Conservation (phyloP, 2,329 filamentous ascomycete species). For the Aspergillus sergii region DNA sequence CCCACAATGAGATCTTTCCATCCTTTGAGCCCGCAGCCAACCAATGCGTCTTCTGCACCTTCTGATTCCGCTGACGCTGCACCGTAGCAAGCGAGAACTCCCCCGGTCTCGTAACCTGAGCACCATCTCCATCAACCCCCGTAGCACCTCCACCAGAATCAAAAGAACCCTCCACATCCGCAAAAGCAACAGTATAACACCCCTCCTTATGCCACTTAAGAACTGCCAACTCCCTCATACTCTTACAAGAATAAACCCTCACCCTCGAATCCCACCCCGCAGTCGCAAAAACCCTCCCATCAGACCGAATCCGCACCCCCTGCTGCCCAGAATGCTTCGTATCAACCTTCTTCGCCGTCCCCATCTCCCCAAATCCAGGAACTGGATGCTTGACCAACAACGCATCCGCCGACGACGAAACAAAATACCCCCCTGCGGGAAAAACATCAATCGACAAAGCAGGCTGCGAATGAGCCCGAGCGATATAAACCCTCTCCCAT, state of each 20-base stretch:
- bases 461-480: constrained; percentile 74
- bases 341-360: constrained; percentile 64
- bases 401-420: constrained; percentile 83
- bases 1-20: constrained; percentile 93
- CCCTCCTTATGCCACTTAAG: constrained; percentile 93
- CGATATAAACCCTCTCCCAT: constrained; percentile 63
- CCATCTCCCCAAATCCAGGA: constrained; percentile 35
- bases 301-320: constrained; percentile 72
- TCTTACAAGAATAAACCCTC: constrained; percentile 78
- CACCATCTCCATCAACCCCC: neutral
- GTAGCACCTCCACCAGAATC: neutral
- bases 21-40: constrained; percentile 89
- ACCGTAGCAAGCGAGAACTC: constrained; percentile 50
- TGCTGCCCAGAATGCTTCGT: constrained; percentile 94
- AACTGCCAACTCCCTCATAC: constrained; percentile 84
- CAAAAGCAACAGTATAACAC: constrained; percentile 80
- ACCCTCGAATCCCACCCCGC: constrained; percentile 88
- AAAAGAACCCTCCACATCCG: constrained; percentile 34
- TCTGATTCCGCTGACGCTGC: constrained; percentile 64
- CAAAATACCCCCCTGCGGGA: constrained; percentile 58
- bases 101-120: constrained; percentile 11
- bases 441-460: constrained; percentile 72
- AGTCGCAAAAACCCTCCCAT: constrained; percentile 82
- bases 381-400: constrained; percentile 76
- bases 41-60: constrained; percentile 78